Base-by-base conservation (phyloP, 2,329 filamentous ascomycete species). In the Beauveria sp. region DNA sequence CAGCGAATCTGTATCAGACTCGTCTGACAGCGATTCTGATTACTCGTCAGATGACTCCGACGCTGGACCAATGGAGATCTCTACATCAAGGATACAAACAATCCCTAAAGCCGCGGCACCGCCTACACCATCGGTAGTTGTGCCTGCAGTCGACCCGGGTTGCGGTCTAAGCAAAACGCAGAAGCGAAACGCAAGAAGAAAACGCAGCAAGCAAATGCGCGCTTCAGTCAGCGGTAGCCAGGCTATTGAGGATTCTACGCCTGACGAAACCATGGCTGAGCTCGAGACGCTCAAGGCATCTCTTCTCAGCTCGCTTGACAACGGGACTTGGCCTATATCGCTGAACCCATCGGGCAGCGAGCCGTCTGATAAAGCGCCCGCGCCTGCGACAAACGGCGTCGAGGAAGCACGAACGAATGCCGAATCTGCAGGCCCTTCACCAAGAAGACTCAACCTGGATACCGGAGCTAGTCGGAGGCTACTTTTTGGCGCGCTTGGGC, bases 401-500 rank as follows among this genome's bases (percentile, higher is more conserved):
- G 26, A 47, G 20, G 41, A 22, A 47, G 41, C 30, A 55, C 64
- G 66, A 41, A 48, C 48, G 16, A 59, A 53, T 18, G 55, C 47
- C 16, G 24, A 59, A n/a, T 20, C 34, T 5, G 56, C 56, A 10
- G 41, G 8, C 24, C 46, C 56, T 7, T 51, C 56, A 20, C 46
- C 48, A 24, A 59, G 41, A 28, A 47, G 41, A 46, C 50, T 47
- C 26, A 59, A 59, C 37, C 40, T 76, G 9, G 73, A 83, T 61
- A 63, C 91, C 34, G 82, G 79, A 18, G 86, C 87, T 56, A 84
- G 86, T 2, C 81, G 84, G 58, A 82, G 90, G 65, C 76, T 92
- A 61, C 71, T 93, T 0, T 90, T 92, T 67, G 86, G 86, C 9
- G 87, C 89, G 7, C 77, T 93, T 3, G 90, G 89, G 3, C 72